Base-by-base conservation (phyloP, 1,284 basidiomycete genomes). In the Caloboletus firmus region DNA sequence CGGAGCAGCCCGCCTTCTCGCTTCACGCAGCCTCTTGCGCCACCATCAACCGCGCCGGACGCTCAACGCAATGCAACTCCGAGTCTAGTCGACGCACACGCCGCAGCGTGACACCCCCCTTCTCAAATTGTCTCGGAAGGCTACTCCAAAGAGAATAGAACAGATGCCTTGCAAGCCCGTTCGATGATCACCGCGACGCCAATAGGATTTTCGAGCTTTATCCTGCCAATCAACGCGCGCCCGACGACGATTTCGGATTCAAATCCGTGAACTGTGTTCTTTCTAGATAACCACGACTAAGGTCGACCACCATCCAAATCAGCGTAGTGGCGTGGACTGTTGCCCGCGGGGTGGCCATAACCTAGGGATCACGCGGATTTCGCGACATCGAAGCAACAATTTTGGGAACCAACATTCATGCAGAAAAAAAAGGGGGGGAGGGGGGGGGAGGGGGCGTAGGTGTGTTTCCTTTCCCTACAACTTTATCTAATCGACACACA, bases 141-240 rank as follows among this genome's bases (percentile, higher is more conserved):
- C n/a, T 31, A 15, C 24, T 47, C 36, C 28, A 48, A 26, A 37
- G 32, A 42, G 17, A 20, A 26, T 11, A 39, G 51, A 60, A 41
- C 30, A 53, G n/a, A 9, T 17, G 18, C 4, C 10, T 28, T 11
- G 41, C n/a, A n/a, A 28, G 30, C 31, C 18, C n/a, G 13, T 18
- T 43, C n/a, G 15, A 47, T 43, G 49, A 63, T 63, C 53, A 64
- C 34, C 36, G 49, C 32, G 35, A 45, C 36, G 39, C 55, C 50
- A 31, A 31, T 45, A 17, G 17, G 41, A 49, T 44, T 45, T 53
- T 45, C 36, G 5, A 41, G 20, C 40, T 26, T 31, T 53, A 46
- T 54, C 52, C 30, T 54, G 43, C 30, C 52, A 49, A 59, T 53
- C 52, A 45, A 41, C 35, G 31, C n/a, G 11, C 3, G 24, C 49